A percentile compares a stretch with the other conserved stretches of the same genome.
Conservation (phyloP, 257 asterid genomes). For the Solanum paucissectum region DNA sequence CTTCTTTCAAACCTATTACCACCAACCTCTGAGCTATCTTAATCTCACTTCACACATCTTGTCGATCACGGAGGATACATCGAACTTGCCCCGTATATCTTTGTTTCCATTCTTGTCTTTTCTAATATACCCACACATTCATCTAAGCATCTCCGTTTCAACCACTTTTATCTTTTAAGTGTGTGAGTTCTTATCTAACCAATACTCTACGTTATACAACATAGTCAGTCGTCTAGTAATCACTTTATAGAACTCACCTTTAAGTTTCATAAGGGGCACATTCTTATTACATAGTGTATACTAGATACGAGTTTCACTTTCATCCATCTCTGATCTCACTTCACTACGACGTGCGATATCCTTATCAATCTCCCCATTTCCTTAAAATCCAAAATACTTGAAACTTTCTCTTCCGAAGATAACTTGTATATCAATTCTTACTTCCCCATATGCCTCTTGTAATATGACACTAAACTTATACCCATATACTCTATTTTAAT, state of each 20-base stretch:
- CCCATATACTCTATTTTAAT: background rate
- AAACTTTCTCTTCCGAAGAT: background rate
- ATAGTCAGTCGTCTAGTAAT: background rate
- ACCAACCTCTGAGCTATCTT: background rate
- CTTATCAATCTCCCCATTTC: background rate
- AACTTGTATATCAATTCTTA: background rate
- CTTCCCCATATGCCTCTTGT: background rate
- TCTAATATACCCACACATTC: background rate
- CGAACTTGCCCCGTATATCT: background rate
- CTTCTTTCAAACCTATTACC: too few relatives aligned
- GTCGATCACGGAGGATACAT: background rate
- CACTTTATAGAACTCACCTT: background rate
- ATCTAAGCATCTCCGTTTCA: rapidly evolving
- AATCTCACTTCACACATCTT: background rate
- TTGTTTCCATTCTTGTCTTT: background rate
- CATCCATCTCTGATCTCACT: background rate
- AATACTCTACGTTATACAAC: too few relatives aligned
- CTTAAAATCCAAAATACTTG: background rate
- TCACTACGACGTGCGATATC: background rate
- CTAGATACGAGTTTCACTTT: background rate
- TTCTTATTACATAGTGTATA: background rate
- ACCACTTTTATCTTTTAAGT: background rate
- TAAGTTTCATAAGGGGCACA: background rate
- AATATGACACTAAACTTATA: background rate
- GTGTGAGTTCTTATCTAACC: too few relatives aligned